Base-by-base conservation (phyloP, 345 rosid genomes). In the Raphanus raphanistrum region DNA sequence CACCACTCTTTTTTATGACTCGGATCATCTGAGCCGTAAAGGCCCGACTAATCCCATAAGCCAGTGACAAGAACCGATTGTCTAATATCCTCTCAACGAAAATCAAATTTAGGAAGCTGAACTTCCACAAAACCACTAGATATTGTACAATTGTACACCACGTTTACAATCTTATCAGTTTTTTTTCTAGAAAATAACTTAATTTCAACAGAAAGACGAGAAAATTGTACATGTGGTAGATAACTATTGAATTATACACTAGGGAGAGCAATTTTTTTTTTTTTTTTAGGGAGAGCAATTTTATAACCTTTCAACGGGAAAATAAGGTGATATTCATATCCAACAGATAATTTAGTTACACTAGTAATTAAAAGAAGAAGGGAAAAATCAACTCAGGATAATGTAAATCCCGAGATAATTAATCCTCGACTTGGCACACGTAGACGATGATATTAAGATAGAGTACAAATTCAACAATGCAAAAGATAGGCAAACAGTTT, bases 351-450 rank as follows among this genome's bases (percentile, higher is more conserved):
- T 29, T 28, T 79, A 68, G 62, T 79, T 73, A 73, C 78, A 62
- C 11, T 60, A 48, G 35, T 60, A 5, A 66, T 16, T 72, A 48
- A 72, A 78, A 78, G 70, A 79, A 73, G 78, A 73, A 61, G 77
- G 28, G 74, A 54, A 35, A 50, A 73, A 28, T 17, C 25, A 79
- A 35, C 74, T 35, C 71, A 32, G 57, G 29, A 67, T 32, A 68
- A 73, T 38, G 58, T 38, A n/a, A 35, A 15, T 33, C 48, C 82
- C 45, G 61, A 70, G 57, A 25, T 15, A 70, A 26, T 8, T 57
- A 75, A 45, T 75, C 64, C 29, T 80, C 79, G 8, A 65, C 76
- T 70, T 70, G 26, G 36, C 79, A 80, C 79, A 80, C 82, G 72
- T 80, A 78, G 75, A 63, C 8, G 75, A n/a, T 28, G 41, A 62